phyloP scores from a whole-genome alignment of 495 filamentous ascomycete genomes.

The Paragyromitra xinjiangensis region DNA sequence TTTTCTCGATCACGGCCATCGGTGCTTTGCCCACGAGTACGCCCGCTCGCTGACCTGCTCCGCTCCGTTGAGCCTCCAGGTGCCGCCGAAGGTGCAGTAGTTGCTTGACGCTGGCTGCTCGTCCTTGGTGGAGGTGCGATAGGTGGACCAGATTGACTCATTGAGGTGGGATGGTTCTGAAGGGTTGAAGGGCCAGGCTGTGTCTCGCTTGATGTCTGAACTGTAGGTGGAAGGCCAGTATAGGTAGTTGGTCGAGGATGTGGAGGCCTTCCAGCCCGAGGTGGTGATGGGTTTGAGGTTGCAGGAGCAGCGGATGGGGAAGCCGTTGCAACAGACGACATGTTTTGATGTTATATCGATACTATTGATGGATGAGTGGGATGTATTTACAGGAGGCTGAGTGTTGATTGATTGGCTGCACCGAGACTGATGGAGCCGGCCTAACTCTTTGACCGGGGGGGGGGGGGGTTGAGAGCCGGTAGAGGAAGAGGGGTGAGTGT shows the following conservation, averaged over 20 bases:
- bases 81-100: constrained; percentile 47
- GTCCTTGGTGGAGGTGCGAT: constrained; percentile 56
- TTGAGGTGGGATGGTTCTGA: constrained; percentile 39
- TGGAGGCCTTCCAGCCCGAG: constrained; percentile 56
- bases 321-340: constrained; percentile 54
- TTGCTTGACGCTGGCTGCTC: constrained; percentile 55
- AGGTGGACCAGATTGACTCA: constrained; percentile 50
- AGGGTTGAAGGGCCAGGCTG: constrained; percentile 36
- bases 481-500: constrained; percentile 31
- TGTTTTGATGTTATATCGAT: constrained; percentile 37
- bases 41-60: constrained; percentile 48
- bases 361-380: constrained; percentile 30
- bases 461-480: constrained; percentile 45
- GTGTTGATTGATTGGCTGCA: constrained; percentile 30
- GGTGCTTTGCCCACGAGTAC: constrained; percentile 52
- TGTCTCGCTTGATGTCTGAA: constrained; percentile 41
- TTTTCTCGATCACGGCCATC: constrained; percentile 51
- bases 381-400: constrained; percentile 48
- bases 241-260: constrained; percentile 57
- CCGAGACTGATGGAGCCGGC: constrained; percentile 38
- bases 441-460: constrained; percentile 50
- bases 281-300: constrained; percentile 54
- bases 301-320: constrained; percentile 49
- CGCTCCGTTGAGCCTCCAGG: constrained; percentile 44
- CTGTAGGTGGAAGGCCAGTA: constrained; percentile 52